Percentiles rank a stretch among this genome's conserved stretches.
Conservation (phyloP, 228 moss, liverwort and hornwort species). For the Sphagnum magellanicum region DNA sequence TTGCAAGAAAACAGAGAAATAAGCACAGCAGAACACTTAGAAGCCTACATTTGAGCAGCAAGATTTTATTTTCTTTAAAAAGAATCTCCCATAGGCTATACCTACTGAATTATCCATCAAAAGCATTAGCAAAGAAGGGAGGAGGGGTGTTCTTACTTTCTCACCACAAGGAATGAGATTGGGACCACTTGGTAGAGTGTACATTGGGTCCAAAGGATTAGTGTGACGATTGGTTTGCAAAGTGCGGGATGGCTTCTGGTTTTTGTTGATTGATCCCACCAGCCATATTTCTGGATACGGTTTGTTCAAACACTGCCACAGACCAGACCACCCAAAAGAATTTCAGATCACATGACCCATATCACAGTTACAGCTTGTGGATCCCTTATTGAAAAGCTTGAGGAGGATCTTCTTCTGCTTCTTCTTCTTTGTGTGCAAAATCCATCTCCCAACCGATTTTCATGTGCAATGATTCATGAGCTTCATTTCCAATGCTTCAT, state of each 20-base stretch:
- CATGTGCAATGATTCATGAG: no score
- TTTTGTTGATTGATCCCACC: constrained; percentile 28
- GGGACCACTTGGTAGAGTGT: constrained; percentile 53
- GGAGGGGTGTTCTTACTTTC: constrained; percentile 32
- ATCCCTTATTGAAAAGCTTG: no score
- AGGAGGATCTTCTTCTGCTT: background rate
- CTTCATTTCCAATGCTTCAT: no score
- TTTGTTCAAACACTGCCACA: constrained; percentile 71
- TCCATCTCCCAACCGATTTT: no score
- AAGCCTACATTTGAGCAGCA: no score
- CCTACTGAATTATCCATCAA: background rate
- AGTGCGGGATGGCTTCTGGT: constrained; percentile 8
- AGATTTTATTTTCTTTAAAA: no score
- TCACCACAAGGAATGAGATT: constrained; percentile 49
- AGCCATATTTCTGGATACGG: constrained; percentile 73
- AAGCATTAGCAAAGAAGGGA: background rate
- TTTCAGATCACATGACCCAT: no score
- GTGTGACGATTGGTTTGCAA: constrained; percentile 50
- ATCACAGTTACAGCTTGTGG: no score
- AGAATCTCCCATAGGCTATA: no score
- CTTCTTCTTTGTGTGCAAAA: no score
- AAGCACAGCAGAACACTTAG: no score
- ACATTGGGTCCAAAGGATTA: constrained; percentile 67
- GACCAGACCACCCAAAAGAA: background rate
- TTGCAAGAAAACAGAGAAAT: no score